Evolutionary conservation across 495 filamentous ascomycete species (phyloP).

Genomic region (Cercophora newfieldiana): DNA sequence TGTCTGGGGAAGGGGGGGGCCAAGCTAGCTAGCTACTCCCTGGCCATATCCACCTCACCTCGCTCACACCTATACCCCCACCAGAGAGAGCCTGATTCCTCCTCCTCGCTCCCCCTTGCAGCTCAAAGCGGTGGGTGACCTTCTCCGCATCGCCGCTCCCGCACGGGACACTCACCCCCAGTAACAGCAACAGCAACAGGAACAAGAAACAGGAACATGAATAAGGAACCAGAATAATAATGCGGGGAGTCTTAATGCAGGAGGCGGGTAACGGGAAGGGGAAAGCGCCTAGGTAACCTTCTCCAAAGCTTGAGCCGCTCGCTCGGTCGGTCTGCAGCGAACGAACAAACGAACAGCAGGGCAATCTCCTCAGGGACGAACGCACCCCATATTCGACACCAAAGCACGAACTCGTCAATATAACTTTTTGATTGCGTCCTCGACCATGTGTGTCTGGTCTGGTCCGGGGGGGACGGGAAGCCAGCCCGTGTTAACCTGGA

Average conservation of each 20-base stretch:
- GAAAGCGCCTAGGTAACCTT: too few relatives aligned
- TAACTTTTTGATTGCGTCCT: too few relatives aligned
- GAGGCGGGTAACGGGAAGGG: background rate
- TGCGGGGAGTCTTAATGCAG: background rate
- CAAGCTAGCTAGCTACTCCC: too few relatives aligned
- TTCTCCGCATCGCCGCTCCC: too few relatives aligned
- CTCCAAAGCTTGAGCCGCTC: background rate
- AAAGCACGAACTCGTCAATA: conserved; percentile 19
- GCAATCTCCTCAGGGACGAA: background rate
- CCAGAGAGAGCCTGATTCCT: too few relatives aligned
- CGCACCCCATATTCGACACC: conserved; percentile 18
- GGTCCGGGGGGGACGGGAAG: background rate
- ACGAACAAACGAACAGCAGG: background rate
- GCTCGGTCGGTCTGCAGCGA: background rate
- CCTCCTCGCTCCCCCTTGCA: too few relatives aligned
- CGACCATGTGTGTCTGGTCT: background rate
- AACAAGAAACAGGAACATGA: background rate
- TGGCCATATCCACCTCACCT: too few relatives aligned
- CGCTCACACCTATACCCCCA: too few relatives aligned
- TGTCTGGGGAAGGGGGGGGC: too few relatives aligned
- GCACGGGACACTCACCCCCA: too few relatives aligned
- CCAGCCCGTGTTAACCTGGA: background rate
- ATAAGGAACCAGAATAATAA: too few relatives aligned
- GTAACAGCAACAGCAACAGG: background rate
- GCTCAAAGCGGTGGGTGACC: too few relatives aligned